Evolutionary conservation across 2,329 filamentous ascomycete species (phyloP), one percentile per base, ranked within the genome.

Genomic region (Akanthomyces dipterigenus): DNA sequence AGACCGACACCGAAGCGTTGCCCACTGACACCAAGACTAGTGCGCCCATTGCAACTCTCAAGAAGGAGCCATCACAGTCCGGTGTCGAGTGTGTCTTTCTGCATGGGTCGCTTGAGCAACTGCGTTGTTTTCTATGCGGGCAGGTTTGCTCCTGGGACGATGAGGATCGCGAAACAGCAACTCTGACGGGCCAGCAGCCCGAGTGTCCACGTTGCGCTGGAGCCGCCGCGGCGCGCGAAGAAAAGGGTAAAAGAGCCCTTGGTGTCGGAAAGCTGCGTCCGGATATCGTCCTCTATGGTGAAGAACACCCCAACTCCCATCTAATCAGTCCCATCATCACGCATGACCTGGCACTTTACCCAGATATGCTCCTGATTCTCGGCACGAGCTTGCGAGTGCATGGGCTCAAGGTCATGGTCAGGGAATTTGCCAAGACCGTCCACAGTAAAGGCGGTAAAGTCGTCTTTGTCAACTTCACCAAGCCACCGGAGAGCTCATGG

Each of bases 231-330:
- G 83, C 83, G 6, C 79, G 88, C 36, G 80, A 86, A 65, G 85
- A 86, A 63, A 82, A 77, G 55, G 88, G 88, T 14, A 88, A 89
- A 68, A 80, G 88, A 62, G 85, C 84, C 0, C 76, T 89, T 6
- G 85, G 86, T 3, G 81, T 90, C 3, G 88, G 88, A 38, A 86
- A 86, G 63, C 76, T 91, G 20, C 78, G 88, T 43, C 88, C 88
- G 0, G 87, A 91, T 67, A 88, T 91, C 67, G 88, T 91, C 1
- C 76, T 91, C 1, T 91, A 90, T 67, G 88, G 88, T 24, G 88
- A 91, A 69, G 87, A 90, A 57, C 87, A 91, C 66, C 88, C 88
- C 0, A 82, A 82, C 36, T 84, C 85, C 2, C 84, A 89, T 62
- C 77, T 88, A 5, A 88, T 91, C 64, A 86, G 85, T 24, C 83